A percentile compares a stretch with the other conserved stretches of the same genome.
Evolutionary conservation across 768 basidiomycete species (phyloP).

Genomic region (Nevesoporus exiguus): DNA sequence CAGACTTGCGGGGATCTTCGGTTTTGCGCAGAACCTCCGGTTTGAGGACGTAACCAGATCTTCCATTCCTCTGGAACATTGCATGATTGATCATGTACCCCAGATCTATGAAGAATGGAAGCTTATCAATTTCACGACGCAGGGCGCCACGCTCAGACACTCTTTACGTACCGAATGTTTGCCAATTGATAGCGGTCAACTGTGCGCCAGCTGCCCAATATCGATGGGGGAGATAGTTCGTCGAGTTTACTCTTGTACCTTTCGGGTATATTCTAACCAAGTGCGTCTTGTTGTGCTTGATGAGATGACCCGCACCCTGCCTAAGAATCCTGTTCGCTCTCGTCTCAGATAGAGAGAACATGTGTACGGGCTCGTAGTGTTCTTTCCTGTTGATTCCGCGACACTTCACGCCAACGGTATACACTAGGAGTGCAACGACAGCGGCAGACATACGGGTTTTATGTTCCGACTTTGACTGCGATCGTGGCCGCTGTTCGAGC

Average conservation of each 20-base stretch:
- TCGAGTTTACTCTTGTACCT: constrained; percentile 74
- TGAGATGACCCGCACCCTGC: constrained; percentile 61
- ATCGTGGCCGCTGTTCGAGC: constrained; percentile 15
- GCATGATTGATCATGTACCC: constrained; percentile 92
- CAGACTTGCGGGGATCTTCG: constrained; percentile 46
- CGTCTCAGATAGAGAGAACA: constrained; percentile 91
- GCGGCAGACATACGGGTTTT: constrained; percentile 72
- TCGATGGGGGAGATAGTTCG: constrained; percentile 84
- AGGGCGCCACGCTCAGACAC: not conserved
- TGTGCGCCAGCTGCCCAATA: constrained; percentile 91
- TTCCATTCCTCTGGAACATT: constrained; percentile 92
- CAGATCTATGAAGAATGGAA: constrained; percentile 53
- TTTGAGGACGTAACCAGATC: constrained; percentile 87
- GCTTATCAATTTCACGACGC: not conserved
- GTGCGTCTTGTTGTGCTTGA: constrained; percentile 84
- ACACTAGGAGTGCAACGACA: constrained; percentile 76
- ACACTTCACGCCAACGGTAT: constrained; percentile 95
- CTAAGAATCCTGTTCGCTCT: constrained; percentile 75
- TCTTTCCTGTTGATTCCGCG: constrained; percentile 86
- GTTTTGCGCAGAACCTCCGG: constrained; percentile 69
- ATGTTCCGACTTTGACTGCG: constrained; percentile 15
- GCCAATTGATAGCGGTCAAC: constrained; percentile 95
- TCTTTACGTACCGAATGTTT: constrained; percentile 75
- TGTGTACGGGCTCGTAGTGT: constrained; percentile 79
- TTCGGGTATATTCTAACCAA: constrained; percentile 85